Base-by-base conservation (phyloP, 2,329 filamentous ascomycete species). In the Pyrenophora tritici-repentis region DNA sequence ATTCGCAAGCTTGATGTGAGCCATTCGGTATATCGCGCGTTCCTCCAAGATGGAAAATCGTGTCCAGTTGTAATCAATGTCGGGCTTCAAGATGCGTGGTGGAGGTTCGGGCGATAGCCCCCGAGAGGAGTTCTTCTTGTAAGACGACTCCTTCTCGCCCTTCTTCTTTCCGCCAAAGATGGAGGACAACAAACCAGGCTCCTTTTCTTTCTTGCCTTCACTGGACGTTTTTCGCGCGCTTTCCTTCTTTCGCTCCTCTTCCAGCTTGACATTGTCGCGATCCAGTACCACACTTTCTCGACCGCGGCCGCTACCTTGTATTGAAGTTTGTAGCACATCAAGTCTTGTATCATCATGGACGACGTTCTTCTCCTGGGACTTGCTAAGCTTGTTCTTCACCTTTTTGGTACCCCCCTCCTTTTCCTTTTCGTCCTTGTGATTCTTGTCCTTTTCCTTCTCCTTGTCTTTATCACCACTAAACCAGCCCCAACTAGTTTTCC, bases 1-100 rank as follows among this genome's bases (percentile, higher is more conserved):
- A 70, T 99, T 97, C n/a, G 94, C 94, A 55, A 99, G 84, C 75
- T 99, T 99, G 76, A 97, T 95, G 72, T 99, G 94, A 14, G 94
- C 94, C 90, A 99, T 96, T 55, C 94, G 86, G 75, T 99, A 99
- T 53, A 99, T 99, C 16, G 94, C 94, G 52, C 94, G 84, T 77
- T 99, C 94, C 74, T 97, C 93, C 47, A 97, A 80, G 46, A 99
- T 93, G 10, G 91, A 91, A 68, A 97, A 99, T 36, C 94, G 83
- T 1, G 91, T 94, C 90, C 94, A 99, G 63, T 91, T 90, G 75
- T 96, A 99, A 73, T 97, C 93, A 56, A 97, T 83, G 68, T 97
- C 93, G 4, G 94, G 88, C 59, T 86, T 87, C 47, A 96, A 78
- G 31, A 87, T 81, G 42, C 88, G 86, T 57, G 85, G 85, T 1